A percentile compares a stretch with the other conserved stretches of the same genome.
phyloP scores from a whole-genome alignment of 257 asterid species.

The Ilex asprella region DNA sequence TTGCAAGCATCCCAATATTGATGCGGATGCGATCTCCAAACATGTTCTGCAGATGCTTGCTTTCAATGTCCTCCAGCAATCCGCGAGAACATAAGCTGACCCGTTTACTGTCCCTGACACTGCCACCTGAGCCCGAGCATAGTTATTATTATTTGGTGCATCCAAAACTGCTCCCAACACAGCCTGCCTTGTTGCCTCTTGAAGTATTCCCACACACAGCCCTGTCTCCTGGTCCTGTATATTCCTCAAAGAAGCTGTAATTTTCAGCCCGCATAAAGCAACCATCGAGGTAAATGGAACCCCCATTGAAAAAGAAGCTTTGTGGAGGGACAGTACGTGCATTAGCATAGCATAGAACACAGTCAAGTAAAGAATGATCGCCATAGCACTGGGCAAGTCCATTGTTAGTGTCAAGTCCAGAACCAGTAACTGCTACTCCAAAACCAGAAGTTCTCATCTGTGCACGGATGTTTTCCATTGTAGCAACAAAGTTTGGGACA shows the following conservation, averaged over 20 bases:
- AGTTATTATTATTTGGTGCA: constrained; percentile 41
- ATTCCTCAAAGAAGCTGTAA: constrained; percentile 17
- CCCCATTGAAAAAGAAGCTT: constrained; percentile 11
- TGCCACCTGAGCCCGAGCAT: constrained; percentile 29
- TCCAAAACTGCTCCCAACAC: constrained; percentile 29
- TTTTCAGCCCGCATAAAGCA: constrained; percentile 20
- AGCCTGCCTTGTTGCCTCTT: constrained; percentile 30
- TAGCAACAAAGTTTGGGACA: constrained; percentile 2
- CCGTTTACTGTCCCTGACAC: constrained; percentile 18
- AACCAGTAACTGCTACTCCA: constrained; percentile 11
- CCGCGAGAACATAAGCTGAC: constrained; percentile 45
- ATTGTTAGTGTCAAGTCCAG: constrained; percentile 10
- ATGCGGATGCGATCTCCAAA: constrained; percentile 42
- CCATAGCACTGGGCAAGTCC: constrained; percentile 28
- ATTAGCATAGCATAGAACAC: constrained; percentile 20
- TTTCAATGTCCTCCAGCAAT: constrained; percentile 58
- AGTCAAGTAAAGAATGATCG: constrained; percentile 20
- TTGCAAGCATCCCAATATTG: constrained; percentile 50
- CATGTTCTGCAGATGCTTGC: constrained; percentile 43
- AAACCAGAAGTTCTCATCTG: constrained; percentile 5
- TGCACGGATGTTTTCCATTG: constrained; percentile 7
- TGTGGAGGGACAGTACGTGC: constrained; percentile 10
- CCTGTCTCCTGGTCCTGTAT: constrained; percentile 34
- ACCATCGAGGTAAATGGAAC: constrained; percentile 24
- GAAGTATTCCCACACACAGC: constrained; percentile 46